phyloP scores from a whole-genome alignment of 1,284 basidiomycete species.

The Cryptococcus sp. region DNA sequence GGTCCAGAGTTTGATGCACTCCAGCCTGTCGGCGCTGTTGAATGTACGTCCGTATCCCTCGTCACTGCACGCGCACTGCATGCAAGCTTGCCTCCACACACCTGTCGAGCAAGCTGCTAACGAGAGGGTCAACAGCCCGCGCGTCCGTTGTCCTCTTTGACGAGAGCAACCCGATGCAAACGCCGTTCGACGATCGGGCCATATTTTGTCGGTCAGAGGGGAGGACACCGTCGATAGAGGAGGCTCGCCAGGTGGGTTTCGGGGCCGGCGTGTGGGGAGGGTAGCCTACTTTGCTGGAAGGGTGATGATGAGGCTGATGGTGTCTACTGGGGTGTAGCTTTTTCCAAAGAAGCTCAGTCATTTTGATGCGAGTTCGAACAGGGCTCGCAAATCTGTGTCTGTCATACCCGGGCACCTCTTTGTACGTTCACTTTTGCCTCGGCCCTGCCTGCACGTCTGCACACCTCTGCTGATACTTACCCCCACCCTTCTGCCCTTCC shows the following conservation, averaged over 20 bases:
- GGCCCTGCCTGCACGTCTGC: no score
- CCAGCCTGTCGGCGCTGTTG: conserved; percentile 23
- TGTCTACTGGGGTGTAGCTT: conserved; percentile 1
- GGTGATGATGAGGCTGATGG: neutral
- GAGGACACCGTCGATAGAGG: conserved; percentile 4
- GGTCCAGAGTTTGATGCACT: conserved; percentile 13
- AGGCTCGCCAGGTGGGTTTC: conserved; percentile 1
- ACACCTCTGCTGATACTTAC: no score
- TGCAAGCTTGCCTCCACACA: no score
- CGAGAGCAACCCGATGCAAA: conserved; percentile 21
- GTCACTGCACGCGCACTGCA: neutral
- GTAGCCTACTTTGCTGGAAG: neutral
- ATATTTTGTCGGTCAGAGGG: conserved; percentile 19
- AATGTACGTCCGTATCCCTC: conserved; percentile 13
- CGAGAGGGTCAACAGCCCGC: conserved; percentile 6
- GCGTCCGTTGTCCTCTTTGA: conserved; percentile 18
- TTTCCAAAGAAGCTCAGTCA: neutral
- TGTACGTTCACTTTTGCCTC: conserved; percentile 1
- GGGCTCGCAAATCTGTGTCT: neutral
- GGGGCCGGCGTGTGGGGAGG: neutral
- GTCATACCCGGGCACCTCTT: conserved; percentile 7
- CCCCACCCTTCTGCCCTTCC: no score
- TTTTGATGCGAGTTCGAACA: neutral
- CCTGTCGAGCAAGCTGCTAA: neutral
- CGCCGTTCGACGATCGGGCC: conserved; percentile 7